Evolutionary conservation across 208 protist species (phyloP), one percentile per base, ranked within the genome.

Genomic region (Trypanosoma vivax): DNA sequence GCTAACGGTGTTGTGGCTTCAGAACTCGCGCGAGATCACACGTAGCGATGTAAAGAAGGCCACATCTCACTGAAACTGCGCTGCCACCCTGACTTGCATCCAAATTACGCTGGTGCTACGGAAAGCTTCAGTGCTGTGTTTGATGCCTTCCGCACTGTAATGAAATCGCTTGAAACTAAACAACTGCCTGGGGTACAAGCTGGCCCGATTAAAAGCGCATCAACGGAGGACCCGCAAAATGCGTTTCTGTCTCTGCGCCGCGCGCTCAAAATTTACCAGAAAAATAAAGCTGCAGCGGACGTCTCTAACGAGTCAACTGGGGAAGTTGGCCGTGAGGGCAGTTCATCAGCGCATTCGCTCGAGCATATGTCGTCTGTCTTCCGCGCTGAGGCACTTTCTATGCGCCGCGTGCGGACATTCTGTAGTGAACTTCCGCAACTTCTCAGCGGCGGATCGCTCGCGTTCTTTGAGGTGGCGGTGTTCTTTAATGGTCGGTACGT

Each of bases 71-170:
- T 80, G 35, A 87, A 77, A 11, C 65, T 92, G 38, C 72, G 56
- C 30, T 92, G 84, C 60, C 84, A 92, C 54, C 84, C 84, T 14
- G 84, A 92, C 53, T 63, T 92, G 5, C 57, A 81, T 67, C 84
- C 84, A 0, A 67, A 71, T 33, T 74, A 92, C 41, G 75, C 84
- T 0, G 47, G 80, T 18, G 84, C 84, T 1, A 89, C 60, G 29
- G 80, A 87, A 14, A 81, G 79, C 41, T 92, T 92, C 43, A 65
- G 73, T 40, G 60, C 34, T 31, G 63, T 92, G 23, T 76, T 75
- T 1, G 84, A 92, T 6, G 84, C 84, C n/a, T 76, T 89, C 23
- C 75, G 74, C 10, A 69, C 85, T 7, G 84, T 80, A 2, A 62
- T 92, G 9, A 72, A 78, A 28, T 65, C 79, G 14, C 60, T 91